Percentiles rank a stretch among this genome's conserved stretches.
Evolutionary conservation across 345 rosid genomes (phyloP).

Genomic region (Nasturtium officinale): DNA sequence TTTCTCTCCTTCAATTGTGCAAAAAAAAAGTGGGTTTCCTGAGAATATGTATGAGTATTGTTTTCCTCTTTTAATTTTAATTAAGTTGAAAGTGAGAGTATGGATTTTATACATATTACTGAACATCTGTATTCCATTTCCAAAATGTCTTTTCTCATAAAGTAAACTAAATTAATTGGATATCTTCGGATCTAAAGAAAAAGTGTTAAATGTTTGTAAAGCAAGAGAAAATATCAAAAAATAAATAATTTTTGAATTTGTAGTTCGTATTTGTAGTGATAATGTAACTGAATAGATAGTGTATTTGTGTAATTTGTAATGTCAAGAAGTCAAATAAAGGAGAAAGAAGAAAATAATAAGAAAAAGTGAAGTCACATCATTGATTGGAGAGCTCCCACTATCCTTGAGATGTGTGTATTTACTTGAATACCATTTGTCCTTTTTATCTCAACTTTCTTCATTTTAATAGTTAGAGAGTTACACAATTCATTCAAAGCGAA

Average conservation of each 20-base stretch:
- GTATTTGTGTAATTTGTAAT: slow-evolving; percentile 11
- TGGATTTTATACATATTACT: not conserved
- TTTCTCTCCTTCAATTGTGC: slow-evolving; percentile 2
- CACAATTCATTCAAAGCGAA: not conserved
- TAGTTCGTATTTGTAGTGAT: slow-evolving; percentile 1
- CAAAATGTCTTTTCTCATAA: not conserved
- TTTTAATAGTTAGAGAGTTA: not conserved
- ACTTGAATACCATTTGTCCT: slow-evolving; percentile 5
- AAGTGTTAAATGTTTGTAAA: not conserved
- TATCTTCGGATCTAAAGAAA: slow-evolving; percentile 18
- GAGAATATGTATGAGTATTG: not conserved
- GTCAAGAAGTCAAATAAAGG: slow-evolving; percentile 30
- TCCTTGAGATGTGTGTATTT: slow-evolving; percentile 41
- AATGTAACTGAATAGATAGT: not conserved
- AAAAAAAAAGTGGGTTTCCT: not conserved
- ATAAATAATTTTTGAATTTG: not conserved
- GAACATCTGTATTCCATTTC: slow-evolving; percentile 20
- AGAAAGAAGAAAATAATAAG: slow-evolving; percentile 5
- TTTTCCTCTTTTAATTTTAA: not conserved
- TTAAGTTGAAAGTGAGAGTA: slow-evolving; percentile 3
- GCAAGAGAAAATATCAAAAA: slow-evolving; percentile 23
- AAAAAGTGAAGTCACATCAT: slow-evolving; percentile 33
- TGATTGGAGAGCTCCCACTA: slow-evolving; percentile 40
- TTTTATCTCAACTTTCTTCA: slow-evolving; percentile 15
- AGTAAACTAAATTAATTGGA: not conserved